Base-by-base conservation (phyloP, 2,329 filamentous ascomycete species). In the Tolypocladium tropicale region DNA sequence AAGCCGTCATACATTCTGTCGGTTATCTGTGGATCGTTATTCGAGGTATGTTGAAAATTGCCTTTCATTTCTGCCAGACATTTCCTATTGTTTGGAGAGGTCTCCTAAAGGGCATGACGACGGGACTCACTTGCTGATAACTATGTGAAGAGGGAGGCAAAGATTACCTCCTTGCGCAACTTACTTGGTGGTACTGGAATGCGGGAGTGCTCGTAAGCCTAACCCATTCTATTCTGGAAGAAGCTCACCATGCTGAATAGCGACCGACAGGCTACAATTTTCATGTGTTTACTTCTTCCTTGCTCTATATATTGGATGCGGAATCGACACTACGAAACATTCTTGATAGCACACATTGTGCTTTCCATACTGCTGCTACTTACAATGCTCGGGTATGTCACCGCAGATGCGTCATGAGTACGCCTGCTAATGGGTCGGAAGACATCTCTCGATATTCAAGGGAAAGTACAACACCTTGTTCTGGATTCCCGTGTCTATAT, bases 1-100 rank as follows among this genome's bases (percentile, higher is more conserved):
- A 87, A 60, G 85, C 83, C 1, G 73, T 86, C 1, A 66, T 84
- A 0, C 86, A 89, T 62, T 85, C 83, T 0, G 56, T 85, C 1
- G 77, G 78, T 0, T 89, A 86, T 58, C 76, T 79, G 0, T 58
- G 78, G 1, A 67, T 78, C 23, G 70, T 78, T 1, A 64, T 72
- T 4, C 56, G 64, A 21, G 65, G 73, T 73, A 56, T n/a, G 65
- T 57, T 1, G 1, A 9, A 18, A n/a, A 3, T 6, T 28, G 25
- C 23, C 25, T 46, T 11, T 1, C 6, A 7, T 36, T 4, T 12
- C 10, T 6, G 3, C 3, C 34, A 3, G 3, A 12, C 34, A 12
- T 36, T 12, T 12, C 10, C 3, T 36, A 12, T 36, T 36, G 34
- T 12, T n/a, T n/a, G n/a, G n/a, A n/a, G n/a, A n/a, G n/a, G n/a